phyloP scores from a whole-genome alignment of 1,139 yeast species.

The Suhomyces anneliseae region DNA sequence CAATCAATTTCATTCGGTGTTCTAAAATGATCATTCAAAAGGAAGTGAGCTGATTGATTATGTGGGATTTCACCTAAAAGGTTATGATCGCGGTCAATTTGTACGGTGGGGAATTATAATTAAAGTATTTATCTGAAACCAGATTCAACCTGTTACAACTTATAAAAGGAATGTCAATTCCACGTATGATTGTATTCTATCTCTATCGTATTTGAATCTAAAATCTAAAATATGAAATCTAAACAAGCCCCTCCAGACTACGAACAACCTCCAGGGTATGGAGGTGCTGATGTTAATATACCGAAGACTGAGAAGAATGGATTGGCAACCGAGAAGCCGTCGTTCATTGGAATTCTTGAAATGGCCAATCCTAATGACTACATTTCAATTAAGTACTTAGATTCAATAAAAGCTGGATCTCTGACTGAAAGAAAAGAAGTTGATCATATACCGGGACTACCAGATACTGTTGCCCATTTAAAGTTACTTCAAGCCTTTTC shows the following conservation, averaged over 20 bases:
- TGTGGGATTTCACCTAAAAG: too few relatives aligned
- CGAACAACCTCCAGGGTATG: not conserved
- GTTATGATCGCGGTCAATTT: too few relatives aligned
- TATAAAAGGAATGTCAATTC: too few relatives aligned
- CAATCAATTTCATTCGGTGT: too few relatives aligned
- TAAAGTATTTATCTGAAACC: too few relatives aligned
- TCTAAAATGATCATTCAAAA: too few relatives aligned
- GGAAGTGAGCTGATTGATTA: too few relatives aligned
- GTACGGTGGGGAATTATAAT: too few relatives aligned
- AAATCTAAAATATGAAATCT: not conserved
- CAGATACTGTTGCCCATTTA: conserved; percentile 27
- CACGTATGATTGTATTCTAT: too few relatives aligned
- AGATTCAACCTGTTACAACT: too few relatives aligned
- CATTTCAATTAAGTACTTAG: not conserved
- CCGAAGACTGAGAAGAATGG: not conserved
- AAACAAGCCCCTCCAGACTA: conserved; percentile 18
- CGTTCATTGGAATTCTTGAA: not conserved
- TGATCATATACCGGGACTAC: conserved; percentile 11
- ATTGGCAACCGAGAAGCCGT: not conserved
- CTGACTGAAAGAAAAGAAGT: not conserved
- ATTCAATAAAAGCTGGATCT: not conserved
- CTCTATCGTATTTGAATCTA: too few relatives aligned
- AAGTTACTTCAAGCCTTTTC: conserved; percentile 32
- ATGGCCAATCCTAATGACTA: not conserved
- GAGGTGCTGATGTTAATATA: not conserved